phyloP scores from a whole-genome alignment of 768 basidiomycete species.

The Lactifluus hygrophoroides region DNA sequence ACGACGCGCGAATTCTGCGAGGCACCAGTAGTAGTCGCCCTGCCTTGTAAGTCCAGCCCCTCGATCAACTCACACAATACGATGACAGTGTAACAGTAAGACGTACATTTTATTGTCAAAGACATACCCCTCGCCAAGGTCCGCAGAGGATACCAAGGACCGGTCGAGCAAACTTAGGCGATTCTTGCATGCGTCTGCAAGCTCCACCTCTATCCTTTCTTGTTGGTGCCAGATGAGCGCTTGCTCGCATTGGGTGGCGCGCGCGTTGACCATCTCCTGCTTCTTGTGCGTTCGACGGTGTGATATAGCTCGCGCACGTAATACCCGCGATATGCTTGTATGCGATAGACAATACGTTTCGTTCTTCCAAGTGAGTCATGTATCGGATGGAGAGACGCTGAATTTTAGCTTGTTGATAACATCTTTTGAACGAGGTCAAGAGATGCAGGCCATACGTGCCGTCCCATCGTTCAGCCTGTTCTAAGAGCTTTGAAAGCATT shows the following conservation, averaged over 20 bases:
- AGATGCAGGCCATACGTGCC: slow-evolving; percentile 36
- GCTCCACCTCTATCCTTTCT: slow-evolving; percentile 66
- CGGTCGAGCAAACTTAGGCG: slow-evolving; percentile 63
- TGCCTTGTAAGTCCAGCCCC: slow-evolving; percentile 40
- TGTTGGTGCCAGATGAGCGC: slow-evolving; percentile 65
- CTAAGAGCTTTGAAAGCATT: slow-evolving; percentile 72
- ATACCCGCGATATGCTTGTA: too few relatives aligned
- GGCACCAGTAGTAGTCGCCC: slow-evolving; percentile 88
- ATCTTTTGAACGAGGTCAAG: slow-evolving; percentile 35
- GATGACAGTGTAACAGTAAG: background rate
- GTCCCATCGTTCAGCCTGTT: slow-evolving; percentile 84
- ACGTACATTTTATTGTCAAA: slow-evolving; percentile 86
- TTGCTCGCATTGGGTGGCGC: too few relatives aligned
- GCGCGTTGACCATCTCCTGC: too few relatives aligned
- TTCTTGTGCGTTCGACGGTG: too few relatives aligned
- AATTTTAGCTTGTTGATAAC: slow-evolving; percentile 72
- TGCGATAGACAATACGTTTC: slow-evolving; percentile 81
- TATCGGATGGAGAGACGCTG: slow-evolving; percentile 57
- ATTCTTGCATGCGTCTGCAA: slow-evolving; percentile 71
- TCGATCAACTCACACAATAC: background rate
- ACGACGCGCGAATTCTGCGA: slow-evolving; percentile 78
- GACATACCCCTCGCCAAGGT: slow-evolving; percentile 72
- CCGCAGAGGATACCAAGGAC: slow-evolving; percentile 49
- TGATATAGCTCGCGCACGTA: too few relatives aligned
- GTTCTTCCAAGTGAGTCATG: slow-evolving; percentile 75